These are phyloP conservation scores for Penicillium samsonianum DNA, from an alignment of 495 filamentous ascomycete genomes.

Conservation along the genomic window DNA sequence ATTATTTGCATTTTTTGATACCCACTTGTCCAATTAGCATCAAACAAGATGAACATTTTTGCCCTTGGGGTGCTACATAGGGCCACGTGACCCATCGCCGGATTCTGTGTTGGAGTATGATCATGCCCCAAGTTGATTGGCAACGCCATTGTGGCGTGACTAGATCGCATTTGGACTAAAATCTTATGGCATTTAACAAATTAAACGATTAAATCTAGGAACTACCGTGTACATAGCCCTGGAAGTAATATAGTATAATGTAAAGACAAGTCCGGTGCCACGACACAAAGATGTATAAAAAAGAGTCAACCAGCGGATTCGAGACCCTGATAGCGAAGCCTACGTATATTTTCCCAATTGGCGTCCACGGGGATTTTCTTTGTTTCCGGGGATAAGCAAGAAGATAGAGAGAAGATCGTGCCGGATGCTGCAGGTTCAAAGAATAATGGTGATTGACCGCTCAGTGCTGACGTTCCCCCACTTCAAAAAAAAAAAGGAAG, in stretches of 20 bases:
- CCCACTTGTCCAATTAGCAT: slow-evolving; percentile 16
- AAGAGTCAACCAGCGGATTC: neutral
- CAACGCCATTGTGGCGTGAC: slow-evolving; percentile 7
- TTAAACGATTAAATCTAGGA: no score
- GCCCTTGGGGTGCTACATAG: neutral
- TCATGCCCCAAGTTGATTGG: neutral
- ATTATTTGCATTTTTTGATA: slow-evolving; percentile 22
- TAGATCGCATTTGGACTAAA: neutral
- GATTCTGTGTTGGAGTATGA: neutral
- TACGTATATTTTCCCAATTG: neutral
- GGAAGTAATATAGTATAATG: neutral
- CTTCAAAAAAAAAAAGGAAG: neutral
- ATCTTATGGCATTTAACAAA: neutral
- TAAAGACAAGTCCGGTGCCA: neutral
- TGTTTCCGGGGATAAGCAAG: neutral
- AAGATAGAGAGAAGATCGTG: slow-evolving; percentile 4
- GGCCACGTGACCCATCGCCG: slow-evolving; percentile 2
- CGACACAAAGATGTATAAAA: neutral
- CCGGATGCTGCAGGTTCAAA: slow-evolving; percentile 9
- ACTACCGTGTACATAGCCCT: no score
- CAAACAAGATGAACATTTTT: neutral
- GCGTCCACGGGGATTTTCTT: neutral
- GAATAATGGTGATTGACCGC: slow-evolving; percentile 9
- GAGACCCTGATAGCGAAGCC: neutral
- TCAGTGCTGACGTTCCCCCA: slow-evolving; percentile 6